These are phyloP conservation scores for Phellopilus nigrolimitatus DNA, from an alignment of 1,284 basidiomycete genomes.

Conservation along the genomic window DNA sequence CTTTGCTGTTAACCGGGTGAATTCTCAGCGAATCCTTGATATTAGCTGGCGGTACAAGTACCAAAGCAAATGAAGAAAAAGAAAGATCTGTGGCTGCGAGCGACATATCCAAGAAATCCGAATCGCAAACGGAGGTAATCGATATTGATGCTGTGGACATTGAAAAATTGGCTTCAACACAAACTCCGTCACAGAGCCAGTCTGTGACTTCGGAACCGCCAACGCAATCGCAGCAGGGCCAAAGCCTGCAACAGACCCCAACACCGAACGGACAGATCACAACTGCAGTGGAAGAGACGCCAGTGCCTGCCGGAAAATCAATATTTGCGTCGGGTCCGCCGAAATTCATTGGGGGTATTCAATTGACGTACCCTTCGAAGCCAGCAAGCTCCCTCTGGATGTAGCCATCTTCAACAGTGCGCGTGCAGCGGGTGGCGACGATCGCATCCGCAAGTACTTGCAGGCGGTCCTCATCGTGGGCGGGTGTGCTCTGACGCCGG, in stretches of 20 bases:
- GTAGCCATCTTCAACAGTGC: conserved; percentile 92
- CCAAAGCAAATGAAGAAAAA: conserved; percentile 5
- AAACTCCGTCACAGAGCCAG: background rate
- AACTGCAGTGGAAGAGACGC: background rate
- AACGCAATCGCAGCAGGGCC: background rate
- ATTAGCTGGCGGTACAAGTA: background rate
- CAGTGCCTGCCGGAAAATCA: background rate
- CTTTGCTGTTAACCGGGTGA: background rate
- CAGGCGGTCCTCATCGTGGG: conserved; percentile 89
- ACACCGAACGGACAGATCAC: background rate
- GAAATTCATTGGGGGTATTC: conserved; percentile 31
- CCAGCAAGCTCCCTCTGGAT: conserved; percentile 89
- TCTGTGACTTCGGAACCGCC: background rate
- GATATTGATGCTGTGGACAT: conserved; percentile 11
- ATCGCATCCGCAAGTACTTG: conserved; percentile 86
- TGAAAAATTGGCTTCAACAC: background rate
- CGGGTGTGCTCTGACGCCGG: conserved; percentile 68
- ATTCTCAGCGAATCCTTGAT: background rate
- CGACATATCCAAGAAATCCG: conserved; percentile 6
- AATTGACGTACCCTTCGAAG: conserved; percentile 80
- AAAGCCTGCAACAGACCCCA: background rate
- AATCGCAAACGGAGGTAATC: conserved; percentile 8
- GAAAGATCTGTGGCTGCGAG: background rate
- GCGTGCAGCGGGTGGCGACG: conserved; percentile 79
- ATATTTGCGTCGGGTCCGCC: background rate